Evolutionary conservation across 1,284 basidiomycete genomes (phyloP).

Genomic region (Malassezia nana): DNA sequence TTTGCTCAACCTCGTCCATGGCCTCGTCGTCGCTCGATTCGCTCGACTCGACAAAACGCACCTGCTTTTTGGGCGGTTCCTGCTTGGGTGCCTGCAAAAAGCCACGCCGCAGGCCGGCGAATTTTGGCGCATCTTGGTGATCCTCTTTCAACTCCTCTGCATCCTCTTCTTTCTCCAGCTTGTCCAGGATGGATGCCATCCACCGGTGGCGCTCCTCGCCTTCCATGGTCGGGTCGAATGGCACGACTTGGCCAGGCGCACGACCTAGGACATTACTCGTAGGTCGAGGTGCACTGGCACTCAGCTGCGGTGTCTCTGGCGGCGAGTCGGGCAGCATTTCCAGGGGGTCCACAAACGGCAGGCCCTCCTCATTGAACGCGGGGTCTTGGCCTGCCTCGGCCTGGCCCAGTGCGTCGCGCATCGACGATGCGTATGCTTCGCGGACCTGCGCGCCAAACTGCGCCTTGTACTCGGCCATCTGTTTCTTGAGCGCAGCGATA

Average conservation of each 20-base stretch:
- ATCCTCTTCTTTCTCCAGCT: constrained; percentile 32
- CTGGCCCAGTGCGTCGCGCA: background rate
- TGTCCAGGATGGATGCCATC: constrained; percentile 30
- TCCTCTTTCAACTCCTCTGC: constrained; percentile 3
- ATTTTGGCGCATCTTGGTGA: background rate
- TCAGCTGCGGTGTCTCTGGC: constrained; percentile 2
- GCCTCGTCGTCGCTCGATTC: constrained; percentile 2
- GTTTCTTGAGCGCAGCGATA: background rate
- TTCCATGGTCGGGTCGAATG: constrained; percentile 6
- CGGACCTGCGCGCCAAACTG: constrained; percentile 11
- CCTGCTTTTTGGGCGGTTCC: constrained; percentile 9
- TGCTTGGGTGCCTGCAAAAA: constrained; percentile 6
- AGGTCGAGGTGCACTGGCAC: background rate
- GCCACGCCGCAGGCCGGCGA: constrained; percentile 4
- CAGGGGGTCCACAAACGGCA: constrained; percentile 42
- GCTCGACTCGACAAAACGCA: constrained; percentile 1
- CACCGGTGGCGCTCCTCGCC: constrained; percentile 23
- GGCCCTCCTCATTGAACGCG: constrained; percentile 43
- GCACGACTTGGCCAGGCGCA: constrained; percentile 11
- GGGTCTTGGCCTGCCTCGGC: constrained; percentile 21
- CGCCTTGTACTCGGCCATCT: background rate
- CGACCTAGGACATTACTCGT: constrained; percentile 11
- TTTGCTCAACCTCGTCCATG: no score
- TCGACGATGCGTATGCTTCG: background rate
- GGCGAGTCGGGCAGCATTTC: constrained; percentile 26